Conservation (phyloP, 345 rosid genomes). For the Euphorbia tirucalli region DNA sequence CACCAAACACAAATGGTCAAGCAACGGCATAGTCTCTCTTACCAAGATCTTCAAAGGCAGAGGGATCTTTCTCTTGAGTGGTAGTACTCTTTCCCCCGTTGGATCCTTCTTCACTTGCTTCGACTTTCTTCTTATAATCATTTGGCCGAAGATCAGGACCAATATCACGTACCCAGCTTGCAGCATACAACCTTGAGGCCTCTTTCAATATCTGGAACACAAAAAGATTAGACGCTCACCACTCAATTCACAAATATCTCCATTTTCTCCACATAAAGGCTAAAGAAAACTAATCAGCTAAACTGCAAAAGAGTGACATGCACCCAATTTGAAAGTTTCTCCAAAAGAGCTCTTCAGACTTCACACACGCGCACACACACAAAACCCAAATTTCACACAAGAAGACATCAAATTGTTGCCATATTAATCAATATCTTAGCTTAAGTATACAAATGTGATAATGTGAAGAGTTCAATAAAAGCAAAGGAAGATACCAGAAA, state of each 20-base stretch:
- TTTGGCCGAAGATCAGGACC: slow-evolving; percentile 93
- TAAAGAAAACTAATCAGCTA: not conserved
- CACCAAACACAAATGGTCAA: slow-evolving; percentile 7
- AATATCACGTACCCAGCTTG: slow-evolving; percentile 91
- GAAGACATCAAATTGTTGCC: not conserved
- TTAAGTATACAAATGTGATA: not conserved
- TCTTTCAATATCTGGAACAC: slow-evolving; percentile 64
- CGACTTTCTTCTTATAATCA: slow-evolving; percentile 64
- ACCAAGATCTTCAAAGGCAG: slow-evolving; percentile 89
- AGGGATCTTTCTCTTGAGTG: slow-evolving; percentile 53
- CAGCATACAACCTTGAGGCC: slow-evolving; percentile 88
- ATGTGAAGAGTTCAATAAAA: not conserved
- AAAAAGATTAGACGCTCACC: too few species aligned
- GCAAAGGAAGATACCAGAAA: slow-evolving; percentile 40
- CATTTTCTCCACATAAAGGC: not conserved
- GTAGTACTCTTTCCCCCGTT: slow-evolving; percentile 13
- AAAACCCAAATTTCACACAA: too few species aligned
- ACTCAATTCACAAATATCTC: not conserved
- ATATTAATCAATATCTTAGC: not conserved
- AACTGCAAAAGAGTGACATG: not conserved
- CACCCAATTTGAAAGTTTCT: not conserved
- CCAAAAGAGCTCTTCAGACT: too few species aligned
- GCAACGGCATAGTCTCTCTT: slow-evolving; percentile 12
- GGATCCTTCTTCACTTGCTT: slow-evolving; percentile 36
- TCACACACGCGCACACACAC: too few species aligned